Percentiles rank a stretch among this genome's conserved stretches.
Evolutionary conservation across 2,329 filamentous ascomycete species (phyloP).

Genomic region (Lachnellula occidentalis): DNA sequence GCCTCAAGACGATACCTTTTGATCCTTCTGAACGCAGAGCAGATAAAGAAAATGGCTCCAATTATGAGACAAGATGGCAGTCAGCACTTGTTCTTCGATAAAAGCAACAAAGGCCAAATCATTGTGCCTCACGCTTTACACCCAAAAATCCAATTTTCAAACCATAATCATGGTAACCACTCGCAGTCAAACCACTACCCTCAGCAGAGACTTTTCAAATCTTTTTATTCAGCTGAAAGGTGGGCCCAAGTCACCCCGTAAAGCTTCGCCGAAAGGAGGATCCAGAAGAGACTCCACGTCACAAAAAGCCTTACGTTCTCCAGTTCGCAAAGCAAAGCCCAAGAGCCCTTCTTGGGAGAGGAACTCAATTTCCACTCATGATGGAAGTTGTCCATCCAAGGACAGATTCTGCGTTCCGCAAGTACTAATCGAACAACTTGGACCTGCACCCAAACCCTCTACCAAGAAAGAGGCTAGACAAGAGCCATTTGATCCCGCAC

Average conservation of each 20-base stretch:
- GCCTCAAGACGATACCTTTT: slow-evolving; percentile 5
- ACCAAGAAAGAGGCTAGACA: background rate
- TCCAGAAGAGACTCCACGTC: background rate
- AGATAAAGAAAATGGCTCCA: background rate
- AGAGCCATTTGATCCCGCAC: background rate
- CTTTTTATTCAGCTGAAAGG: background rate
- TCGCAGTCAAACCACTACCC: background rate
- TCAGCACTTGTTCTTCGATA: background rate
- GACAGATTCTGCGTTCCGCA: background rate
- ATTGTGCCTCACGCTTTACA: background rate
- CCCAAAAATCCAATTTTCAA: background rate
- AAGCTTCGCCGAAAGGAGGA: background rate
- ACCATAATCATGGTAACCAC: background rate
- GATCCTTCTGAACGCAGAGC: background rate
- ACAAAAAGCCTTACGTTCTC: background rate
- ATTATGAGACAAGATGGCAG: background rate
- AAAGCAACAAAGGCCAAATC: background rate
- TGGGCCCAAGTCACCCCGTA: background rate
- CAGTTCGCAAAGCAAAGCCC: background rate
- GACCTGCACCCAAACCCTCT: background rate
- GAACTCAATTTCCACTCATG: background rate
- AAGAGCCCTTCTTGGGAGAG: background rate
- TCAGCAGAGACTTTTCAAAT: background rate
- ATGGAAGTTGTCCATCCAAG: background rate
- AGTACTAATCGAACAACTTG: background rate